These are phyloP conservation scores for Wickerhamiella allomyrinae DNA, from an alignment of 805 yeast genomes.

Conservation along the genomic window DNA sequence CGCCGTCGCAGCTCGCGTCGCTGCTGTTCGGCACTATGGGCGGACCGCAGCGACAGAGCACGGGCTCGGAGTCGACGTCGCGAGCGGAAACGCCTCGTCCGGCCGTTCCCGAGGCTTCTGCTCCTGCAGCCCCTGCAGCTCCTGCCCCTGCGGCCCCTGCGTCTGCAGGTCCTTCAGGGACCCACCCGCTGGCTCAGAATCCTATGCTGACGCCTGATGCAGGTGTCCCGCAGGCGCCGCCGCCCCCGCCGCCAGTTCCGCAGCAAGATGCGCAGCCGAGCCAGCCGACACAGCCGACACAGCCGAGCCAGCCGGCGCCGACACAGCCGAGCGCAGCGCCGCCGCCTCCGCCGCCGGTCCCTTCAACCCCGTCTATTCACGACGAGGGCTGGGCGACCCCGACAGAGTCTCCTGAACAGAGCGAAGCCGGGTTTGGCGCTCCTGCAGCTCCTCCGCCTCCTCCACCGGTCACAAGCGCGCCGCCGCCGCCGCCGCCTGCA, in stretches of 20 bases:
- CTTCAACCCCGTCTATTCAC: too few relatives aligned
- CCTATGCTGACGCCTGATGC: conserved; percentile 19
- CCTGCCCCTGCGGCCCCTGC: conserved; percentile 12
- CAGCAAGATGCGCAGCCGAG: conserved; percentile 5
- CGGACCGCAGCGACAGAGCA: conserved; percentile 15
- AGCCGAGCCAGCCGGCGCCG: background rate
- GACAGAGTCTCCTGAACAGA: too few relatives aligned
- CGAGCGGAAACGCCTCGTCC: conserved; percentile 26
- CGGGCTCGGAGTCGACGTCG: conserved; percentile 11
- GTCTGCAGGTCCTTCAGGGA: conserved; percentile 16
- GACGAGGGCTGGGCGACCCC: too few relatives aligned
- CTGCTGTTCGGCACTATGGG: conserved; percentile 31
- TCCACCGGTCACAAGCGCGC: conserved; percentile 10
- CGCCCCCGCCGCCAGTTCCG: background rate
- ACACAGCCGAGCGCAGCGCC: background rate
- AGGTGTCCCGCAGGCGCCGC: conserved; percentile 4
- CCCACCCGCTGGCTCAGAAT: conserved; percentile 22
- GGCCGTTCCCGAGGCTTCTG: conserved; percentile 11
- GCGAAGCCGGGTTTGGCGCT: too few relatives aligned
- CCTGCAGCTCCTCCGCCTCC: conserved; percentile 23
- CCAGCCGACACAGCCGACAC: background rate
- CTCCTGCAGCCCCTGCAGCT: conserved; percentile 24
- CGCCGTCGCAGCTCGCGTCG: conserved; percentile 31
- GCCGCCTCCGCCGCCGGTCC: conserved; percentile 19
- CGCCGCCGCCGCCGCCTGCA: conserved; percentile 6